Conservation (phyloP, 805 yeast genomes). For the Lipomyces kockii region DNA sequence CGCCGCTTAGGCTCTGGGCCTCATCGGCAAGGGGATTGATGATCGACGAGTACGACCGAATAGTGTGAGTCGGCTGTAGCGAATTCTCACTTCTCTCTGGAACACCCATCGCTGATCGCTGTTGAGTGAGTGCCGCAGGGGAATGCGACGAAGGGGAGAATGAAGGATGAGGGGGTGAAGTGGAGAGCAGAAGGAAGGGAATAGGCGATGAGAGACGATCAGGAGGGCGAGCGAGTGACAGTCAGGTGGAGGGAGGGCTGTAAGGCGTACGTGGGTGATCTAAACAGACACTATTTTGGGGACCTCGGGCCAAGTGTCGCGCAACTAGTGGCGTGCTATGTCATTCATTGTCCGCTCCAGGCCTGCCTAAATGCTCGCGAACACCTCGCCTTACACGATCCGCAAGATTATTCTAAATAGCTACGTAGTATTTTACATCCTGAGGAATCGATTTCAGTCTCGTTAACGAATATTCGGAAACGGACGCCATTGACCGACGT, state of each 20-base stretch:
- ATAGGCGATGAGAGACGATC: background rate
- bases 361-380: too few relatives aligned
- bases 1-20: slow-evolving; percentile 19
- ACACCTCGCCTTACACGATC: background rate
- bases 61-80: slow-evolving; percentile 15
- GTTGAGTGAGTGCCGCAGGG: background rate
- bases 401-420: background rate
- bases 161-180: slow-evolving; percentile 8
- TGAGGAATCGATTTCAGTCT: too few relatives aligned
- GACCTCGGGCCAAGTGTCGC: background rate
- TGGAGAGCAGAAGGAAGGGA: slow-evolving; percentile 6
- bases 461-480: background rate
- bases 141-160: slow-evolving; percentile 1
- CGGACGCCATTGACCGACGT: too few relatives aligned
- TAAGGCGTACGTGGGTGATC: background rate
- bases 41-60: slow-evolving; percentile 35
- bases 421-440: background rate
- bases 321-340: background rate
- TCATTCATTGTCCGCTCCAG: too few relatives aligned
- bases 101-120: slow-evolving; percentile 23
- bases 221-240: background rate
- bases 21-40: slow-evolving; percentile 23
- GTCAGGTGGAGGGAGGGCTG: background rate
- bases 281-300: background rate
- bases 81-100: slow-evolving; percentile 19